Evolutionary conservation across 2,329 filamentous ascomycete species (phyloP).

Genomic region (Arthrinium puccinioides): DNA sequence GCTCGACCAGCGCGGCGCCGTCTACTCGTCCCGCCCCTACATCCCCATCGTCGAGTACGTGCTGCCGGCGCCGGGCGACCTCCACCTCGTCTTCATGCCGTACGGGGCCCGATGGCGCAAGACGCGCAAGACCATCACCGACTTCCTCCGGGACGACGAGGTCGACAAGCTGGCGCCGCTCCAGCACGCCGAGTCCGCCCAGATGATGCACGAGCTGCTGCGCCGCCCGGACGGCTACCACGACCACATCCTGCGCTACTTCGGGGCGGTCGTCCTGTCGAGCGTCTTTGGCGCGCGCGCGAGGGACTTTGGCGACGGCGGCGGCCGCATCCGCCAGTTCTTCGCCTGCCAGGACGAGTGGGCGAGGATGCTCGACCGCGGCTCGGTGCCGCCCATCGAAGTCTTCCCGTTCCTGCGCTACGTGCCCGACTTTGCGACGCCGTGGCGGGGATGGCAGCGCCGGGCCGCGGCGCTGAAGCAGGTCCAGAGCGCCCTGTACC

Average conservation of each 20-base stretch:
- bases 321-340: constrained; percentile 7
- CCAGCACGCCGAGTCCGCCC: constrained; percentile 13
- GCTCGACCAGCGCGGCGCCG: constrained; percentile 12
- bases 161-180: constrained; percentile 8
- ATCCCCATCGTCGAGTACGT: constrained; percentile 9
- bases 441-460: constrained; percentile 13
- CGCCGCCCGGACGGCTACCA: constrained; percentile 6
- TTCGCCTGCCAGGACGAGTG: constrained; percentile 11
- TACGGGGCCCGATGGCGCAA: constrained; percentile 13
- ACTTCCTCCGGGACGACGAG: constrained; percentile 11
- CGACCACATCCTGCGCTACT: neutral
- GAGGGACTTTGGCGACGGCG: constrained; percentile 4
- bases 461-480: constrained; percentile 4
- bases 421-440: constrained; percentile 13
- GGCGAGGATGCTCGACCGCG: constrained; percentile 6
- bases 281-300: constrained; percentile 11
- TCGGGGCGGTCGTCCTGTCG: neutral
- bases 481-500: constrained; percentile 11
- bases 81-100: constrained; percentile 10
- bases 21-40: constrained; percentile 14
- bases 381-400: constrained; percentile 10
- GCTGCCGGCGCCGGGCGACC: constrained; percentile 10
- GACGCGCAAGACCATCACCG: constrained; percentile 10
- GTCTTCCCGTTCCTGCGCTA: constrained; percentile 13
- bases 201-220: constrained; percentile 15